Evolutionary conservation across 1,284 basidiomycete species (phyloP).

Genomic region (Naganishia sp.): DNA sequence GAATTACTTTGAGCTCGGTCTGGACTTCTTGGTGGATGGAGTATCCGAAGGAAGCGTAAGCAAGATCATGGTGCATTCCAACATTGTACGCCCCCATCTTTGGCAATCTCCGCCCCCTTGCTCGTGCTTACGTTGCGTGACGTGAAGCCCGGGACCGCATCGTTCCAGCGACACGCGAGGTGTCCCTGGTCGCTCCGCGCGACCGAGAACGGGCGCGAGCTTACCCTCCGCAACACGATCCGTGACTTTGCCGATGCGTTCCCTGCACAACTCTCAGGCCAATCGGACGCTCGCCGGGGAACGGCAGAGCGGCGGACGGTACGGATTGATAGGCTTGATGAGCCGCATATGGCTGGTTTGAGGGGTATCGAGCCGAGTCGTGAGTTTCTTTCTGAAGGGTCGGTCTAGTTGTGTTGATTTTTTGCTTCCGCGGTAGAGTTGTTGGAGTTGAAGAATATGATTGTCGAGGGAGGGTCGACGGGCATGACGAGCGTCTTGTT

Average conservation of each 20-base stretch:
- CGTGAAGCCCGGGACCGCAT: slow-evolving; percentile 73
- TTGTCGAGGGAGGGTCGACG: slow-evolving; percentile 71
- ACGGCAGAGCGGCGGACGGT: slow-evolving; percentile 63
- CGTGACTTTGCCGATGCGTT: not conserved
- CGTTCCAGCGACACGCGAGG: slow-evolving; percentile 83
- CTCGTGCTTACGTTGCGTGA: not conserved
- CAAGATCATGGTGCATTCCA: slow-evolving; percentile 82
- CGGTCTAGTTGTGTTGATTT: slow-evolving; percentile 65
- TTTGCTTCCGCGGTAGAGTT: slow-evolving; percentile 49
- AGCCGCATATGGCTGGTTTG: slow-evolving; percentile 28
- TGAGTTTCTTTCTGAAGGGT: slow-evolving; percentile 59
- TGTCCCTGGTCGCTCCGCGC: slow-evolving; percentile 75
- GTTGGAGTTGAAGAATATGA: slow-evolving; percentile 76
- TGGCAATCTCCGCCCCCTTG: not conserved
- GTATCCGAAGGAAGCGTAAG: slow-evolving; percentile 66
- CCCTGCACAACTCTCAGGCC: slow-evolving; percentile 37
- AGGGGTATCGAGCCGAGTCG: slow-evolving; percentile 18
- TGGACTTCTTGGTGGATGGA: slow-evolving; percentile 78
- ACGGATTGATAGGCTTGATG: slow-evolving; percentile 11
- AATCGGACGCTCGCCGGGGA: slow-evolving; percentile 39
- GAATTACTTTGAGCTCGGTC: slow-evolving; percentile 84
- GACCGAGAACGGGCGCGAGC: slow-evolving; percentile 16
- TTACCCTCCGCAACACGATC: not conserved
- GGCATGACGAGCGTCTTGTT: slow-evolving; percentile 53
- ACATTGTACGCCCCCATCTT: slow-evolving; percentile 64